A percentile compares a stretch with the other conserved stretches of the same genome.
Evolutionary conservation across 2,329 filamentous ascomycete genomes (phyloP).

Genomic region (Colletotrichum tofieldiae): DNA sequence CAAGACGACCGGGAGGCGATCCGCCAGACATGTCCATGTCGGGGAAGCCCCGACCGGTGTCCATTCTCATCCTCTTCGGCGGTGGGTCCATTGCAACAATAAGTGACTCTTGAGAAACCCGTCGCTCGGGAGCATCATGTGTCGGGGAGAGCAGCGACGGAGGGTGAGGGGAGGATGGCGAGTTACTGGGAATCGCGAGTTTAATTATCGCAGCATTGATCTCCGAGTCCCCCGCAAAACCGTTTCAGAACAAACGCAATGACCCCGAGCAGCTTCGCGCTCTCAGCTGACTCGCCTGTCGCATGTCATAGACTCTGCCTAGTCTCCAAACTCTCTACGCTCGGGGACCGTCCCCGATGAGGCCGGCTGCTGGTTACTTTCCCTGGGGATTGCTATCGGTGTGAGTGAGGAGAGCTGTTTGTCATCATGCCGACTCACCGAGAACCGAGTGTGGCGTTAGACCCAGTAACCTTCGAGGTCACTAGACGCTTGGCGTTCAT

Average conservation of each 20-base stretch:
- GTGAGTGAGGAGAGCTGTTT: neutral
- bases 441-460: neutral
- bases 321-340: neutral
- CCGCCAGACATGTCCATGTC: constrained; percentile 31
- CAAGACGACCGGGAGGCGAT: constrained; percentile 27
- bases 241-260: constrained; percentile 39
- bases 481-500: constrained; percentile 4
- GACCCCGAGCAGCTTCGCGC: constrained; percentile 14
- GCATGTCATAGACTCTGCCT: constrained; percentile 29
- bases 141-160: constrained; percentile 38
- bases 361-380: neutral
- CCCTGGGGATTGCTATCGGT: constrained; percentile 9
- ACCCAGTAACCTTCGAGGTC: neutral
- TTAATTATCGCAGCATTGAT: constrained; percentile 37
- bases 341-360: constrained; percentile 33
- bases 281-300: constrained; percentile 14
- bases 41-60: constrained; percentile 39
- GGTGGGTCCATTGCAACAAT: constrained; percentile 39
- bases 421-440: constrained; percentile 5
- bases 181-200: constrained; percentile 23
- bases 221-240: constrained; percentile 24
- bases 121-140: constrained; percentile 28
- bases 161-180: constrained; percentile 5
- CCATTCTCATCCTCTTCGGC: constrained; percentile 42
- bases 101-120: constrained; percentile 11